Base-by-base conservation (phyloP, 257 asterid genomes). In the Nicotiana knightiana region DNA sequence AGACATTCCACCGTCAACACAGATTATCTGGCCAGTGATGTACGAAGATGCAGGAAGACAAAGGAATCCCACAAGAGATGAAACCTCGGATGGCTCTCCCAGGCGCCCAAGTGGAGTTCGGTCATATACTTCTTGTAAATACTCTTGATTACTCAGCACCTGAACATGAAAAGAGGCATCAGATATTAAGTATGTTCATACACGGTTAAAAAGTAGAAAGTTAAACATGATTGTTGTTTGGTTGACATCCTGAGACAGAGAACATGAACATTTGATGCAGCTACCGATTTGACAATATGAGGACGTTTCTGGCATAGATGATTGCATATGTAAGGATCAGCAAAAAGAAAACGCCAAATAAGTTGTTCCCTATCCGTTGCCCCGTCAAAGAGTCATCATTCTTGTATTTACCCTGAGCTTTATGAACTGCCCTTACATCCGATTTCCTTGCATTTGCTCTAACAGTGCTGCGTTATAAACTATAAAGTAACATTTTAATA, bases 1-100 rank as follows among this genome's bases (percentile, higher is more conserved):
- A 39, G 92, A 85, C 96, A 91, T 89, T 76, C 95, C 97, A 17
- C 95, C 97, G 81, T 93, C 95, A 15, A 89, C 90, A 37, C 90
- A 88, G 79, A 92, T 83, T 67, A 91, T 88, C 90, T 91, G 94
- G 28, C 95, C 95, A 0, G 95, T 92, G 37, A 91, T 87, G 62
- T 85, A 93, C 4, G 97, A 90, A 13, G 97, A 87, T 2, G 93
- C 97, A 4, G 95, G 95, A 26, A 92, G 76, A 84, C 97, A 92
- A 66, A 92, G 95, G 85, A 89, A 92, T 3, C 92, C 94, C 80
- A 92, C 97, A 62, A 81, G 85, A 35, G 97, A 85, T 11, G 97
- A 88, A 33, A 93, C 95, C 77, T 93, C 97, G 0, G 83, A 67
- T 13, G 97, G 95, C 64, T 93, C 93, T 79, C 95, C 97, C 28